Evolutionary conservation across 2,329 filamentous ascomycete genomes (phyloP), one percentile per base, ranked within the genome.

Genomic region (Aspergillus ruber): DNA sequence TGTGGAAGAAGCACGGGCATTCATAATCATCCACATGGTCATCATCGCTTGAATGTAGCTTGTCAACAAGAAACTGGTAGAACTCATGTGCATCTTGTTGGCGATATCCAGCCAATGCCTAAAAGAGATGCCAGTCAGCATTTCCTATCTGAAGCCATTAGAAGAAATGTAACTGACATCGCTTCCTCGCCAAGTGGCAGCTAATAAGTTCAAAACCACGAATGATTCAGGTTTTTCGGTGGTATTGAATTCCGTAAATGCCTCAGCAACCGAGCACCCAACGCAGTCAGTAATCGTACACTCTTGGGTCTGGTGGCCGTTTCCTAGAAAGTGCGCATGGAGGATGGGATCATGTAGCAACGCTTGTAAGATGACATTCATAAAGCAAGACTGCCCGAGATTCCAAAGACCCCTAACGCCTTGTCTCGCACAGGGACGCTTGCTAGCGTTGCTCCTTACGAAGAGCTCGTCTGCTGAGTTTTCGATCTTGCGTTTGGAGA

Each of bases 51-150:
- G 86, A 82, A 63, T 96, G 91, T 13, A 98, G 77, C 59, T 93
- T 88, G 71, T 96, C 91, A 32, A 94, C 85, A 29, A 97, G 80
- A 62, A 95, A 96, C 64, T 95, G 90, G 67, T 96, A 94, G 70
- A 95, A 97, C 66, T 97, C 91, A 64, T 97, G 91, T 0, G 91
- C 91, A 63, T 97, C 91, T 72, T 97, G 91, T 69, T 97, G 91
- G 60, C 90, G 88, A 59, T 94, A 95, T 9, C 90, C 93, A 1
- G 91, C 88, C 18, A 90, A 76, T 51, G 86, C 83, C 69, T 88
- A 49, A 32, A n/a, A n/a, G n/a, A n/a, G 15, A 6, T 10, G 13
- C 13, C 45, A 38, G 40, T 49, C 48, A 32, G 33, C 27, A 41
- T 48, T 29, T n/a, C n/a, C n/a, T n/a, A n/a, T n/a, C n/a, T n/a